Percentiles rank a stretch among this genome's conserved stretches.
These are phyloP conservation scores for Dispira simplex DNA, from an alignment of 192 early-diverging fungal species.

Conservation along the genomic window DNA sequence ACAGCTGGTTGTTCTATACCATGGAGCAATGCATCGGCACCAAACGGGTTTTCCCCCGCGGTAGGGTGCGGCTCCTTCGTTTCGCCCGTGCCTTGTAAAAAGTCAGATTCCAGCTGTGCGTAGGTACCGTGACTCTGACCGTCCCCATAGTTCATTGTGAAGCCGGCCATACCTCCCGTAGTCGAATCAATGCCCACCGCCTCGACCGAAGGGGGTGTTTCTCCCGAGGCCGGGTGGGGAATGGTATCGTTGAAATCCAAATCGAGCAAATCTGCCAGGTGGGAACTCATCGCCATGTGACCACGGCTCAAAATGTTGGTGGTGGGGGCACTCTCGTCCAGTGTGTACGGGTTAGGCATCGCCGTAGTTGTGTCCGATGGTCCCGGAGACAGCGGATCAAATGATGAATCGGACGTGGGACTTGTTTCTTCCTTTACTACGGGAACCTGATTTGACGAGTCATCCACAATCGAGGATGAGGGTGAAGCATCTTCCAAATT, in stretches of 20 bases:
- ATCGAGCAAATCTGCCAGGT: conserved; percentile 28
- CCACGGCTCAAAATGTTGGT: not conserved
- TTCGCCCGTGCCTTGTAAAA: not conserved
- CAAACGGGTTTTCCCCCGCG: not conserved
- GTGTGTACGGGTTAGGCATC: conserved; percentile 4
- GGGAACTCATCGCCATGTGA: conserved; percentile 20
- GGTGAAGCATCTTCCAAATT: not conserved
- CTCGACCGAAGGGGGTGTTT: not conserved
- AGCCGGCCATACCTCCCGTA: conserved; percentile 28
- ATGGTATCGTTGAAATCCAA: conserved; percentile 27
- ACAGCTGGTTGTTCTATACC: not conserved
- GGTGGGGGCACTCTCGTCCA: conserved; percentile 1
- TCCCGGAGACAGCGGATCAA: not conserved
- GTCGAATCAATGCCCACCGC: not conserved
- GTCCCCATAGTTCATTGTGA: conserved; percentile 27
- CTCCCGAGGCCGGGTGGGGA: conserved; percentile 12
- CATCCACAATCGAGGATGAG: not conserved
- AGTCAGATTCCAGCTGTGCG: conserved; percentile 6
- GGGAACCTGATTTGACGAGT: no score
- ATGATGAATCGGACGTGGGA: no score
- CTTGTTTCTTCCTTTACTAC: no score
- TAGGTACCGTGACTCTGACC: not conserved
- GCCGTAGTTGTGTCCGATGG: not conserved
- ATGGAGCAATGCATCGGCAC: not conserved
- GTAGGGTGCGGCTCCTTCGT: not conserved